These are phyloP conservation scores for Aurantiochytrium sp. DNA, from an alignment of 108 stramenopile genomes.

Conservation along the genomic window DNA sequence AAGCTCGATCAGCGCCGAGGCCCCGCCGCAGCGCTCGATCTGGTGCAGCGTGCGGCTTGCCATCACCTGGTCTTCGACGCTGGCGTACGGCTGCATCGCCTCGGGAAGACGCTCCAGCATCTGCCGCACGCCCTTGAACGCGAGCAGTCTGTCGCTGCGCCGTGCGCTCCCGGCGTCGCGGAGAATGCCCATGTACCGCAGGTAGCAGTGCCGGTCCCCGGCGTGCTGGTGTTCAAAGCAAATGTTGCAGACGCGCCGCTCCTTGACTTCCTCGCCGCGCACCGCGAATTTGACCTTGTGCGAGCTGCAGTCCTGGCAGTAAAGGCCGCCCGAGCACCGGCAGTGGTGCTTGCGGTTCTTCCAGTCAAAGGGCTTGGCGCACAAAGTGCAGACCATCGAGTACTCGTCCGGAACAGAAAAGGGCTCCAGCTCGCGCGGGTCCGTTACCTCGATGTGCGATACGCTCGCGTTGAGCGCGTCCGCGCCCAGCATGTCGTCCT, in stretches of 20 bases:
- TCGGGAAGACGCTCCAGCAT: background rate
- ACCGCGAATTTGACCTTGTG: background rate
- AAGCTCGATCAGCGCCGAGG: background rate
- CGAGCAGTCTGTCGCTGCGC: background rate
- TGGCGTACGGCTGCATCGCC: background rate
- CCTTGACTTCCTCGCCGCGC: background rate
- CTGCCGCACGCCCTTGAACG: background rate
- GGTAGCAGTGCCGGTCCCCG: background rate
- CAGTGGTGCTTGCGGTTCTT: slow-evolving; percentile 7
- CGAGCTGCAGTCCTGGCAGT: slow-evolving; percentile 11
- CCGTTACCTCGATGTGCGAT: background rate
- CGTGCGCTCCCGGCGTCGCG: background rate
- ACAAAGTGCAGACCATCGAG: slow-evolving; percentile 7
- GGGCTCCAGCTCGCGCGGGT: slow-evolving; percentile 11
- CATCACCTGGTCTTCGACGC: background rate
- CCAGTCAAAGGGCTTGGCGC: slow-evolving; percentile 3
- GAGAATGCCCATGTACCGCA: slow-evolving; percentile 15
- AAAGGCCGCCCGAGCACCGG: background rate
- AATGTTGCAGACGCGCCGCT: slow-evolving; percentile 13
- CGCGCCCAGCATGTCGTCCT: background rate
- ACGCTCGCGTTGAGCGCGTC: background rate
- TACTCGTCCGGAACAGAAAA: background rate
- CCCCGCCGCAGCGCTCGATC: slow-evolving; percentile 15
- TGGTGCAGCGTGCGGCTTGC: background rate
- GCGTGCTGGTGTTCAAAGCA: slow-evolving; percentile 17